Evolutionary conservation across 305 asterid genomes (phyloP), one percentile per base, ranked within the genome.

Genomic region (Ilex paraguariensis): DNA sequence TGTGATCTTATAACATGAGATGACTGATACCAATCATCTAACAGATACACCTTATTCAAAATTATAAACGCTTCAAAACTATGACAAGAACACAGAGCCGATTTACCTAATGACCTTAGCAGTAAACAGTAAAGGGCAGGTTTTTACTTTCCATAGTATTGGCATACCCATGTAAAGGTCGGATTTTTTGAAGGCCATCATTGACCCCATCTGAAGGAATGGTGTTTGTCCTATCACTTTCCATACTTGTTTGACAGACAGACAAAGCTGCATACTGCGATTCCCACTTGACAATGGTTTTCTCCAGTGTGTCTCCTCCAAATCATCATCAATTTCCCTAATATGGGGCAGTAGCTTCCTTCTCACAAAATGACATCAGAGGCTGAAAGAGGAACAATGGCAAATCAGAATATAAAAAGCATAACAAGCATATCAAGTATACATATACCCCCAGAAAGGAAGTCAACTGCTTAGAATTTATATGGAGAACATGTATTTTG

Each of bases 121-220:
- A 46, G 13, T 7, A 13, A 13, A 13, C 13, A 46, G 15, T 3
- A 46, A 46, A 11, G 4, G 13, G 0, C 52, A 46, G 2, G 13
- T 10, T 21, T 21, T 21, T 21, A 21, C 28, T 21, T 21, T 21
- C 28, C 28, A 21, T 46, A 46, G 4, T 46, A 12, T 13, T 10
- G 13, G 15, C 52, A 13, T 83, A 90, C 98, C 98, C 98, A 54
- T 84, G 98, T 39, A 75, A 68, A 61, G 91, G 76, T 33, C 95
- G 91, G 76, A 81, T 71, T 79, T 85, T 78, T 56, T 75, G 94
- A 56, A 74, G 59, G 71, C 76, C 75, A 69, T 67, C 78, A 60
- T 77, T 79, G 63, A 77, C 68, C 66, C 81, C 79, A 74, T 83
- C 88, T 64, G 84, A 69, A 64, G 72, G 72, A 31, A 71, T 71